phyloP scores from a whole-genome alignment of 768 basidiomycete genomes.

The Russula foetens region DNA sequence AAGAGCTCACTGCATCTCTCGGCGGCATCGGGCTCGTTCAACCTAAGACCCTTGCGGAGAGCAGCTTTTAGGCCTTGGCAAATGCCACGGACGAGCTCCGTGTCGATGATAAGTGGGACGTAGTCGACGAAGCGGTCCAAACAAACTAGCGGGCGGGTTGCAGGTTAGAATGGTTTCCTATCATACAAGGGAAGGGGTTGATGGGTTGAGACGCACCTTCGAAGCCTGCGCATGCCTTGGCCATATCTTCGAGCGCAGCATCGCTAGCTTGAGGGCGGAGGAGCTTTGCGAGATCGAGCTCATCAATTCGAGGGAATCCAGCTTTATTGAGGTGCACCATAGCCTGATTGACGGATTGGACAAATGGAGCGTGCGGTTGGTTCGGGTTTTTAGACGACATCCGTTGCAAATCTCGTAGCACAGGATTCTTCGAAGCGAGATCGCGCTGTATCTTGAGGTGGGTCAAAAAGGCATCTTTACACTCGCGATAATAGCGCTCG shows the following conservation, averaged over 20 bases:
- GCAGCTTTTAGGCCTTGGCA: neutral
- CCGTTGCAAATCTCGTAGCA: neutral
- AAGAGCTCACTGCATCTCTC: constrained; percentile 5
- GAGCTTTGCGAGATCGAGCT: neutral
- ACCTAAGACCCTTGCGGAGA: neutral
- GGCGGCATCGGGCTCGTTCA: neutral
- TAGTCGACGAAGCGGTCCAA: constrained; percentile 16
- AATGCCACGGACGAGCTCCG: constrained; percentile 12
- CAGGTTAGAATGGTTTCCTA: neutral
- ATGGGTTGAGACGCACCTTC: constrained; percentile 9
- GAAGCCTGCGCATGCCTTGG: constrained; percentile 13
- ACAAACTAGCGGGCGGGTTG: neutral
- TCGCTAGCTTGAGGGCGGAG: neutral
- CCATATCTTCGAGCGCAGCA: constrained; percentile 14
- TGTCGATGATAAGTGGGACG: constrained; percentile 10
- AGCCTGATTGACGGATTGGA: neutral
- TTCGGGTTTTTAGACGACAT: neutral
- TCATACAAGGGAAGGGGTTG: neutral
- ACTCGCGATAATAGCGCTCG: constrained; percentile 4
- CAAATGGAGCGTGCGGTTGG: neutral
- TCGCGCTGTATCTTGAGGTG: constrained; percentile 12
- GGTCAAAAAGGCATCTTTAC: constrained; percentile 8
- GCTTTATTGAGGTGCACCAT: neutral
- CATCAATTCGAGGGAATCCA: neutral
- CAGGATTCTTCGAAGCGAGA: neutral